Conservation (phyloP, 306 rosid species). For the Inga laurina region DNA sequence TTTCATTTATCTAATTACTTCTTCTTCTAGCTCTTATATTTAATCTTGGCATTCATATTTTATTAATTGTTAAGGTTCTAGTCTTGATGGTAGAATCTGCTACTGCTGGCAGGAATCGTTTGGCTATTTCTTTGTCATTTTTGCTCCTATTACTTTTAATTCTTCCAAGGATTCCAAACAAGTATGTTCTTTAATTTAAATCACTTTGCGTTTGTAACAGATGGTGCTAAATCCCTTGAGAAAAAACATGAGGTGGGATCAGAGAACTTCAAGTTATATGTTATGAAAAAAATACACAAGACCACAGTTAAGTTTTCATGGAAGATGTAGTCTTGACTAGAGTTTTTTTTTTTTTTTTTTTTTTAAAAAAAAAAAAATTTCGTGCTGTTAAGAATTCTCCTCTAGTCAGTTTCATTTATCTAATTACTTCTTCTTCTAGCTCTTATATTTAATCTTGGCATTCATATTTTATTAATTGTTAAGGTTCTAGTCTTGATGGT, state of each 20-base stretch:
- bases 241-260: not conserved
- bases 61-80: conserved; percentile 17
- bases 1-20: not conserved
- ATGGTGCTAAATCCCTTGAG: not conserved
- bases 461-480: conserved; percentile 17
- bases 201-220: not conserved
- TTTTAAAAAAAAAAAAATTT: too few relatives aligned
- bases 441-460: not conserved
- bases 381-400: not conserved
- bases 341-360: too few relatives aligned
- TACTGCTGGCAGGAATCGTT: conserved; percentile 61
- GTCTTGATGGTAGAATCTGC: conserved; percentile 31
- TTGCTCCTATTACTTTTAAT: not conserved
- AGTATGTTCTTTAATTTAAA: not conserved
- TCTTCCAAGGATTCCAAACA: not conserved
- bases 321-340: conserved; percentile 3
- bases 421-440: conserved; percentile 19
- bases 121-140: conserved; percentile 43
- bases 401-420: not conserved
- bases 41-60: conserved; percentile 1
- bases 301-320: not conserved
- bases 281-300: not conserved
- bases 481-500: conserved; percentile 26
- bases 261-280: not conserved
- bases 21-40: conserved; percentile 2